These are phyloP conservation scores for Selenicereus undatus DNA, from an alignment of 148 eudicot species.

Conservation along the genomic window DNA sequence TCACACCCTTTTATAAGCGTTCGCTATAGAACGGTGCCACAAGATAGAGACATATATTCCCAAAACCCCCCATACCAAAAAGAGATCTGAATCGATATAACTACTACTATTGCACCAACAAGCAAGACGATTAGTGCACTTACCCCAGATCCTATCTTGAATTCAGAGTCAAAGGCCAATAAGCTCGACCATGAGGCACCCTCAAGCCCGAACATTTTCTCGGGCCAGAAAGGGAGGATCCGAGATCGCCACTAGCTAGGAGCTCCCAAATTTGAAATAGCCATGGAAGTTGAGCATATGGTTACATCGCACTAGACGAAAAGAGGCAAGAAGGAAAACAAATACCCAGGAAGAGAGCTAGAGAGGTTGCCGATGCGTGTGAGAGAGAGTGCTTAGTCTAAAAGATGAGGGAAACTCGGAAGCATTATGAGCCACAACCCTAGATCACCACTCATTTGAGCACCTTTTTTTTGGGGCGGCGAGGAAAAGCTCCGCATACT, in stretches of 20 bases:
- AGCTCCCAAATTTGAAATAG: not conserved
- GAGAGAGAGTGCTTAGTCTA: too few relatives aligned
- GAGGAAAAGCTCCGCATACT: too few relatives aligned
- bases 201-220: not conserved
- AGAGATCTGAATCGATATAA: not conserved
- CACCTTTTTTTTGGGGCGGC: too few relatives aligned
- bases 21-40: not conserved
- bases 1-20: not conserved
- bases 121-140: not conserved
- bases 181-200: too few relatives aligned
- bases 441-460: too few relatives aligned
- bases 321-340: too few relatives aligned
- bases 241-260: not conserved
- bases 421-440: too few relatives aligned
- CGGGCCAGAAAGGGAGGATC: not conserved
- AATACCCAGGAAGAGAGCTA: too few relatives aligned
- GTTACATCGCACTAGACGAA: too few relatives aligned
- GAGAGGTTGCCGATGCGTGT: too few relatives aligned
- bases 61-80: slow-evolving; percentile 10
- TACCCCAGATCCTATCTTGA: not conserved
- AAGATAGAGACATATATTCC: not conserved
- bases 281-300: not conserved
- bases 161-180: too few relatives aligned
- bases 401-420: too few relatives aligned
- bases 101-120: not conserved